A percentile compares a stretch with the other conserved stretches of the same genome.
Conservation (phyloP, 1,284 basidiomycete genomes). For the Malassezia vespertilionis region DNA sequence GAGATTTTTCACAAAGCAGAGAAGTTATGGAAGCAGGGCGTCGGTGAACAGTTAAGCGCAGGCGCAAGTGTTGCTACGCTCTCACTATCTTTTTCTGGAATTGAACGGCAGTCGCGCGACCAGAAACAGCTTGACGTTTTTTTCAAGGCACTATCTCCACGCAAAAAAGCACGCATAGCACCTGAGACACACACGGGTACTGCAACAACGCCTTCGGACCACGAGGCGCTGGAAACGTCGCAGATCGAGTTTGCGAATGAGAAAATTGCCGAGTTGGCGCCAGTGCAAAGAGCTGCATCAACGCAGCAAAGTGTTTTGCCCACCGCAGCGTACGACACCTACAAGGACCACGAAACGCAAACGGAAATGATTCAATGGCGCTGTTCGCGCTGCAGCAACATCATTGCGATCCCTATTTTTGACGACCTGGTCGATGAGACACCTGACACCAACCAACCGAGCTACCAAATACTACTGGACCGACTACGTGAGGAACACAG, state of each 20-base stretch:
- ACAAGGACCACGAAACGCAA: constrained; percentile 4
- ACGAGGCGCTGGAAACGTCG: too few relatives aligned
- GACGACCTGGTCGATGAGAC: constrained; percentile 5
- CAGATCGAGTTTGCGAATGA: too few relatives aligned
- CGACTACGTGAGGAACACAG: constrained; percentile 7
- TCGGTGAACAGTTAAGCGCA: constrained; percentile 2
- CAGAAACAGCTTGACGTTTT: constrained; percentile 10
- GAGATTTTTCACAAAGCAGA: constrained; percentile 65
- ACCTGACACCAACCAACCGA: background rate
- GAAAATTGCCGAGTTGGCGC: too few relatives aligned
- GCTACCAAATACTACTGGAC: constrained; percentile 1
- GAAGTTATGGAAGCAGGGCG: constrained; percentile 70
- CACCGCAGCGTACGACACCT: background rate
- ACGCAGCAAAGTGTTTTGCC: too few relatives aligned
- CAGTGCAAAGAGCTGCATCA: too few relatives aligned
- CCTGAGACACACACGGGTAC: too few relatives aligned
- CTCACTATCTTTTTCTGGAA: constrained; percentile 10
- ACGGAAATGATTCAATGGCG: constrained; percentile 10
- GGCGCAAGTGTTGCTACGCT: background rate
- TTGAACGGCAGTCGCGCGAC: constrained; percentile 7
- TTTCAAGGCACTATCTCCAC: background rate
- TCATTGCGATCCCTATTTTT: constrained; percentile 9
- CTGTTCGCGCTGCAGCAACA: constrained; percentile 3
- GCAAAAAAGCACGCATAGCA: too few relatives aligned
- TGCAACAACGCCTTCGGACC: too few relatives aligned